These are phyloP conservation scores for Ceratobasidium sp. DNA, from an alignment of 1,284 basidiomycete genomes.

Conservation along the genomic window DNA sequence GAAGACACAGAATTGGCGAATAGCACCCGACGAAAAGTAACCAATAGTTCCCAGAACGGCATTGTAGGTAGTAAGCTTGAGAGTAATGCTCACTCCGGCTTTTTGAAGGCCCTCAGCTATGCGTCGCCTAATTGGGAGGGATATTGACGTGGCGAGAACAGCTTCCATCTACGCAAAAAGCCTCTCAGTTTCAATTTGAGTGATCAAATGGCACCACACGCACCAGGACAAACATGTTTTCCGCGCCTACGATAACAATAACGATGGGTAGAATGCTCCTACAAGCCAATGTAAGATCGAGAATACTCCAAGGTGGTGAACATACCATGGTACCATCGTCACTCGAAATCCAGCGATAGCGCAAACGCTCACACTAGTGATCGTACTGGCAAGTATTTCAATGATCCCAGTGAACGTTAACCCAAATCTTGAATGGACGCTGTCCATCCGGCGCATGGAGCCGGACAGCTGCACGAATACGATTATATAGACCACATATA, in stretches of 20 bases:
- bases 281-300: conserved; percentile 37
- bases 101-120: conserved; percentile 88
- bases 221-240: conserved; percentile 96
- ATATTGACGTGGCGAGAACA: conserved; percentile 87
- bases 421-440: conserved; percentile 90
- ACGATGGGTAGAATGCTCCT: conserved; percentile 91
- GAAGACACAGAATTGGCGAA: conserved; percentile 92
- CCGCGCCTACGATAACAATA: conserved; percentile 93
- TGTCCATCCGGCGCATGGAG: conserved; percentile 78
- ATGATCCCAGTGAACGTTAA: conserved; percentile 92
- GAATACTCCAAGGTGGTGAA: conserved; percentile 31
- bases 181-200: conserved; percentile 2
- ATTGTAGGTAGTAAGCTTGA: conserved; percentile 91
- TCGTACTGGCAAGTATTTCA: conserved; percentile 88
- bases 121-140: conserved; percentile 88
- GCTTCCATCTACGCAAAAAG: conserved; percentile 72
- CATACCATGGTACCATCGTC: conserved; percentile 86
- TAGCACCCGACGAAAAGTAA: conserved; percentile 77
- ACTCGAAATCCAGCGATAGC: conserved; percentile 84
- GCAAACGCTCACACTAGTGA: conserved; percentile 91
- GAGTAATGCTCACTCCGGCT: conserved; percentile 88
- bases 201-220: conserved; percentile 45
- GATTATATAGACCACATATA: conserved; percentile 79
- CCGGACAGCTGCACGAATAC: conserved; percentile 81
- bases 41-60: conserved; percentile 80